phyloP scores from a whole-genome alignment of 148 eudicot species.

The Gaultheria prostrata region DNA sequence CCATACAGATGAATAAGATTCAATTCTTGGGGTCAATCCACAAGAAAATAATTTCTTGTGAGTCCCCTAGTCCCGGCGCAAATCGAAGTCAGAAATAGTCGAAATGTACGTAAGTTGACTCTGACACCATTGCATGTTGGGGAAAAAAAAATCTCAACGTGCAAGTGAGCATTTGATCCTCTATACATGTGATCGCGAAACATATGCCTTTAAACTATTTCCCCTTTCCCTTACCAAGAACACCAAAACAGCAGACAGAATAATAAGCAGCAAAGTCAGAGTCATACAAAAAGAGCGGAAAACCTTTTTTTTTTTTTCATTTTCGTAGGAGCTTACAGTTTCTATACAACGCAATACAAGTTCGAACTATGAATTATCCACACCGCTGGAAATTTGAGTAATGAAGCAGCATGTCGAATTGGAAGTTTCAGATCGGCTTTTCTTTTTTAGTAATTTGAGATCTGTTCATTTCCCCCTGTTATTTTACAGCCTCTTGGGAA shows the following conservation, averaged over 20 bases:
- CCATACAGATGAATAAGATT: no score
- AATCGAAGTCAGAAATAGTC: no score
- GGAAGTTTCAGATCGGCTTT: not conserved
- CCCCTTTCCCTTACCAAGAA: not conserved
- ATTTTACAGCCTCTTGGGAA: slow-evolving; percentile 37
- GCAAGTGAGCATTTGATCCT: not conserved
- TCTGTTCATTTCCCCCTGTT: slow-evolving; percentile 17
- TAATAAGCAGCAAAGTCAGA: not conserved
- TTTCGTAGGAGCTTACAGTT: not conserved
- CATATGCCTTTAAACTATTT: not conserved
- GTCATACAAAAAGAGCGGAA: not conserved
- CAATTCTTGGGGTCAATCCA: no score
- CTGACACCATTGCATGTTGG: no score
- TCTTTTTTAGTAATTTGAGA: not conserved
- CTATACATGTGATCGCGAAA: not conserved
- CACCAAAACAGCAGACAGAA: not conserved
- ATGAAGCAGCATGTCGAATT: not conserved
- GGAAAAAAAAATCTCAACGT: no score
- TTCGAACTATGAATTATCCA: not conserved
- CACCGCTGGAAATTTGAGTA: slow-evolving; percentile 9
- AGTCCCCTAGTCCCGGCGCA: no score
- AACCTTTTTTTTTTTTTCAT: not conserved
- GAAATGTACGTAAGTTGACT: no score
- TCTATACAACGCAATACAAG: slow-evolving; percentile 20
- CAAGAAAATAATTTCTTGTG: no score